Evolutionary conservation across 257 asterid species (phyloP).

Genomic region (Coffea eugenioides): DNA sequence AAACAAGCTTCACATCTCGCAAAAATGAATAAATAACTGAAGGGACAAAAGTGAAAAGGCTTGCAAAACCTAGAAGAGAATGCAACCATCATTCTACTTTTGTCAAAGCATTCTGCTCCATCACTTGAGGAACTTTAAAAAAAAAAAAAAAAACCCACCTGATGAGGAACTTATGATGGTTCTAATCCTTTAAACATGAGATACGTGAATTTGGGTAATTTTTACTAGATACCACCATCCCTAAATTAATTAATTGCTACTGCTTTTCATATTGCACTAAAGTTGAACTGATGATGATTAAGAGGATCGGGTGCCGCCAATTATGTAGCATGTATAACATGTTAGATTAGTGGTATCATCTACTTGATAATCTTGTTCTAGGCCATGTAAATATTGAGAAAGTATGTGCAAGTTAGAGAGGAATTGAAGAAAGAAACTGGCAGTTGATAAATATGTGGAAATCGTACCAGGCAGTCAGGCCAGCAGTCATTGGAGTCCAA

Average conservation of each 20-base stretch:
- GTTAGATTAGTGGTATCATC: not conserved
- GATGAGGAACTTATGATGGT: not conserved
- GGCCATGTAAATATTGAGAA: not conserved
- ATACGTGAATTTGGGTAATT: not conserved
- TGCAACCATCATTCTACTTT: not conserved
- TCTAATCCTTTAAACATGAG: not conserved
- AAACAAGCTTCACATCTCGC: not conserved
- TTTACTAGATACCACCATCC: not conserved
- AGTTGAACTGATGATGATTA: not conserved
- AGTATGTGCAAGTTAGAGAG: no score
- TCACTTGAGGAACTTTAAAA: not conserved
- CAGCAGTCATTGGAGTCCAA: constrained; percentile 49
- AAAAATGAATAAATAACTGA: not conserved
- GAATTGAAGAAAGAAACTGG: not conserved
- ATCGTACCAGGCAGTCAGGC: constrained; percentile 67
- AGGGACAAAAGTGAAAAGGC: not conserved
- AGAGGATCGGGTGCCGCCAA: not conserved
- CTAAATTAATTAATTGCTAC: not conserved
- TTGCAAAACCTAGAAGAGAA: not conserved
- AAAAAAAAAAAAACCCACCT: not conserved
- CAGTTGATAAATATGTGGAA: not conserved
- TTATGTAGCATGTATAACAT: not conserved
- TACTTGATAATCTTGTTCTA: not conserved
- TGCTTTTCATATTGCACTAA: not conserved
- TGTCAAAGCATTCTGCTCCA: not conserved